These are phyloP conservation scores for Phanerodontia chrysosporium DNA, from an alignment of 768 basidiomycete species.

Conservation along the genomic window DNA sequence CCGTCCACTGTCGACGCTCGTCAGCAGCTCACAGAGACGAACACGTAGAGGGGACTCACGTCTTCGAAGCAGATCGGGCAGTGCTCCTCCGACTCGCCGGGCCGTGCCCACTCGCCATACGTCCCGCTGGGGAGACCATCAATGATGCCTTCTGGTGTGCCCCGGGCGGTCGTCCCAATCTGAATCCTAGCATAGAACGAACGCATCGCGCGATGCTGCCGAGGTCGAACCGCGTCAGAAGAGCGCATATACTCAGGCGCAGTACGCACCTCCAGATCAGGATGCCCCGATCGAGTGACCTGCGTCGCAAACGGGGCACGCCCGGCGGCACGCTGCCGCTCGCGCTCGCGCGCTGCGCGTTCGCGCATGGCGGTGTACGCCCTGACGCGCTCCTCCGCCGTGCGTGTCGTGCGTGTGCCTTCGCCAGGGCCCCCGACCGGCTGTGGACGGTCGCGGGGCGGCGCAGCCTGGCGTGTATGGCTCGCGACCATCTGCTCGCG, in stretches of 20 bases:
- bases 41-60: conserved; percentile 38
- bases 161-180: conserved; percentile 44
- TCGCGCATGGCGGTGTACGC: neutral
- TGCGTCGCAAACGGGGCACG: too few species aligned
- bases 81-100: conserved; percentile 58
- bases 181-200: neutral
- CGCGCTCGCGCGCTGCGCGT: neutral
- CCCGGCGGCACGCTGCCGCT: neutral
- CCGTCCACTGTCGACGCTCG: conserved; percentile 48
- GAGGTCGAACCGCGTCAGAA: neutral
- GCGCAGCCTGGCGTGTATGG: too few species aligned
- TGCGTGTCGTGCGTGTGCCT: too few species aligned
- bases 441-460: too few species aligned
- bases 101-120: conserved; percentile 66
- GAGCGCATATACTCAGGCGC: too few species aligned
- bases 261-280: neutral
- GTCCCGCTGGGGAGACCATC: conserved; percentile 52
- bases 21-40: conserved; percentile 8
- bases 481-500: too few species aligned
- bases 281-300: too few species aligned
- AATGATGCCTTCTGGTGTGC: conserved; percentile 60
- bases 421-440: too few species aligned
- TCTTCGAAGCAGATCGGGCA: conserved; percentile 87
- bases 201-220: neutral
- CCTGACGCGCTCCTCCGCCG: neutral